phyloP scores from a whole-genome alignment of 768 basidiomycete genomes.

The Amanita thiersii region DNA sequence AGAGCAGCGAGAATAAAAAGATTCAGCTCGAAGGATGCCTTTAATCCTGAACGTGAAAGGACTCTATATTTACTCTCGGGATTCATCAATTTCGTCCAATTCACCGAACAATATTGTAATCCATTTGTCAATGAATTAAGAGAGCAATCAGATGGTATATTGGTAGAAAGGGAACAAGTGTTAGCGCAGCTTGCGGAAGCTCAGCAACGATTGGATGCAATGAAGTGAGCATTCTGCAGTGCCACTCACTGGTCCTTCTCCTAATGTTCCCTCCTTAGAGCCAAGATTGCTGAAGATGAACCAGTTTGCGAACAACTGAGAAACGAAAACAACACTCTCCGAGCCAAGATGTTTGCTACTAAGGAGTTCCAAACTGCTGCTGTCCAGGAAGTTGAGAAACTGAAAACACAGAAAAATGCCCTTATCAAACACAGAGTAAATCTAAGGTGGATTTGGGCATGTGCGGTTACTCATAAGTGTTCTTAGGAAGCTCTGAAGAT shows the following conservation, averaged over 20 bases:
- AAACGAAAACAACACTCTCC: conserved; percentile 51
- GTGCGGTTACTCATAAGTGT: background rate
- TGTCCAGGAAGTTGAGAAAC: conserved; percentile 57
- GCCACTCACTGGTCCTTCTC: background rate
- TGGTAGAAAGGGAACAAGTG: conserved; percentile 56
- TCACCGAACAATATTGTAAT: conserved; percentile 65
- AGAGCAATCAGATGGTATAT: conserved; percentile 45
- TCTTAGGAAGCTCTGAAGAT: conserved; percentile 51
- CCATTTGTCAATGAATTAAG: conserved; percentile 55
- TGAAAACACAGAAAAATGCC: conserved; percentile 64
- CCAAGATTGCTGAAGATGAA: conserved; percentile 60
- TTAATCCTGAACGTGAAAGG: conserved; percentile 64
- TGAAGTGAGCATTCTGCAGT: conserved; percentile 39
- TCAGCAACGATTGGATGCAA: conserved; percentile 40
- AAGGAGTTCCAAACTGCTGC: conserved; percentile 55
- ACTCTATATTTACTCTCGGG: conserved; percentile 74
- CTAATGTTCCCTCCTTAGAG: conserved; percentile 26
- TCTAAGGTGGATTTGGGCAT: background rate
- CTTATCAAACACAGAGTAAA: conserved; percentile 56
- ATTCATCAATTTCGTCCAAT: conserved; percentile 91
- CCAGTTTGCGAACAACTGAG: conserved; percentile 55
- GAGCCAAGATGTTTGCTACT: conserved; percentile 58
- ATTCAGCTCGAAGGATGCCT: conserved; percentile 70
- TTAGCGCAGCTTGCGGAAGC: conserved; percentile 38
- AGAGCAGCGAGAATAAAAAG: conserved; percentile 66